phyloP scores from a whole-genome alignment of 257 asterid species.

The Pogostemon cablin region DNA sequence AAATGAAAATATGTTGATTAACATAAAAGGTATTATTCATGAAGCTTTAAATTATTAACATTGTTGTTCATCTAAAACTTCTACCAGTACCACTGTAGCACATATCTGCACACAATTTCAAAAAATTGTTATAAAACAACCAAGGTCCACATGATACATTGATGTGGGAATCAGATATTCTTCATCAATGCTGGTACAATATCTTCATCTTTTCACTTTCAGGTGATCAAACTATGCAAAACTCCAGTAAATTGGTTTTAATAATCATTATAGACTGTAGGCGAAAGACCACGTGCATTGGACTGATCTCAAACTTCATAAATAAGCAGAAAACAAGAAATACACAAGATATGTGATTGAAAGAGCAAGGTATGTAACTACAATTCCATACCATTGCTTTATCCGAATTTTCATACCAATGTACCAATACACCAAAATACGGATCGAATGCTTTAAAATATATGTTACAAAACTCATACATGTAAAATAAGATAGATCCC shows the following conservation, averaged over 20 bases:
- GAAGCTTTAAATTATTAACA: slow-evolving; percentile 13
- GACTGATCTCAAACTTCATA: slow-evolving; percentile 20
- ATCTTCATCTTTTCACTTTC: slow-evolving; percentile 2
- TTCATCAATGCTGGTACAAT: slow-evolving; percentile 14
- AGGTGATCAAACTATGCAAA: neutral
- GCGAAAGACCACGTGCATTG: neutral
- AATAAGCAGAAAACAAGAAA: neutral
- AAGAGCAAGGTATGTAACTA: too few relatives aligned
- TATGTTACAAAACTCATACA: too few relatives aligned
- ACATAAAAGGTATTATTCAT: neutral
- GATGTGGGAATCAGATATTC: neutral
- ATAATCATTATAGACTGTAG: neutral
- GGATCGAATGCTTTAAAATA: too few relatives aligned
- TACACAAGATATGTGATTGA: neutral
- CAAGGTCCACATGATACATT: neutral
- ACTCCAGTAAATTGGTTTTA: neutral
- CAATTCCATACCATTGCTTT: too few relatives aligned
- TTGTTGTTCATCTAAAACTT: slow-evolving; percentile 15
- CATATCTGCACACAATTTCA: slow-evolving; percentile 54
- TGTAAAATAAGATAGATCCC: too few relatives aligned
- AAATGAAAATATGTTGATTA: neutral
- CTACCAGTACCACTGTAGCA: slow-evolving; percentile 68
- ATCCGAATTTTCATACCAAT: too few relatives aligned
- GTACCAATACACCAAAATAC: too few relatives aligned
- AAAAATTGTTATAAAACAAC: slow-evolving; percentile 1